Conservation (phyloP, 75 land plant species). For the Ceratopteris richardii region DNA sequence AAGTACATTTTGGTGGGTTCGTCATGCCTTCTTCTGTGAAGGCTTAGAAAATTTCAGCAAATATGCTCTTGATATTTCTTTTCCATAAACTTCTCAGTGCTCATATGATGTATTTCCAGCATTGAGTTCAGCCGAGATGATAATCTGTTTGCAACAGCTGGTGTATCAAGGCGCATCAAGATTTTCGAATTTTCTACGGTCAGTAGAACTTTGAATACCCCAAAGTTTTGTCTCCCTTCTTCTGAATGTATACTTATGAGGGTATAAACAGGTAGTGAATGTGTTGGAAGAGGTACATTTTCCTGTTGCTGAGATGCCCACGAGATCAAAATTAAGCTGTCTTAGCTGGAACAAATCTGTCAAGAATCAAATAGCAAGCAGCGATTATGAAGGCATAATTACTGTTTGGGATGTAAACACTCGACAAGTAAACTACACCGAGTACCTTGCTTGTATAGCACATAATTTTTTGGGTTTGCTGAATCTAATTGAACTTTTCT, state of each 20-base stretch:
- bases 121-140: slow-evolving; percentile 98
- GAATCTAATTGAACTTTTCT: not conserved
- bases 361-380: slow-evolving; percentile 85
- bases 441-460: not conserved
- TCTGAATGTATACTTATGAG: too few species aligned
- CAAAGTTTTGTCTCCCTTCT: too few species aligned
- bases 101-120: too few species aligned
- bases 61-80: too few species aligned
- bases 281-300: slow-evolving; percentile 84
- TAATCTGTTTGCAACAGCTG: slow-evolving; percentile 97
- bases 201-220: slow-evolving; percentile 7
- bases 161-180: slow-evolving; percentile 93
- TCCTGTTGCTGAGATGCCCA: slow-evolving; percentile 95
- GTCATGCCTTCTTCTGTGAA: too few species aligned
- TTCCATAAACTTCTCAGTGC: too few species aligned
- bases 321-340: slow-evolving; percentile 92
- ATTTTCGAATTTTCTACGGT: slow-evolving; percentile 94
- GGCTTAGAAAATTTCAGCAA: too few species aligned
- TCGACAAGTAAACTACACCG: slow-evolving; percentile 50
- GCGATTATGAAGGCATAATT: slow-evolving; percentile 97
- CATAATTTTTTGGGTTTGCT: not conserved
- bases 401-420: slow-evolving; percentile 99
- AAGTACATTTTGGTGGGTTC: too few species aligned
- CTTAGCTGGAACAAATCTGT: slow-evolving; percentile 90
- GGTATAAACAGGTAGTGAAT: slow-evolving; percentile 68